Evolutionary conservation across 495 filamentous ascomycete genomes (phyloP), one percentile per base, ranked within the genome.

Genomic region (Chaetomidium leptoderma): DNA sequence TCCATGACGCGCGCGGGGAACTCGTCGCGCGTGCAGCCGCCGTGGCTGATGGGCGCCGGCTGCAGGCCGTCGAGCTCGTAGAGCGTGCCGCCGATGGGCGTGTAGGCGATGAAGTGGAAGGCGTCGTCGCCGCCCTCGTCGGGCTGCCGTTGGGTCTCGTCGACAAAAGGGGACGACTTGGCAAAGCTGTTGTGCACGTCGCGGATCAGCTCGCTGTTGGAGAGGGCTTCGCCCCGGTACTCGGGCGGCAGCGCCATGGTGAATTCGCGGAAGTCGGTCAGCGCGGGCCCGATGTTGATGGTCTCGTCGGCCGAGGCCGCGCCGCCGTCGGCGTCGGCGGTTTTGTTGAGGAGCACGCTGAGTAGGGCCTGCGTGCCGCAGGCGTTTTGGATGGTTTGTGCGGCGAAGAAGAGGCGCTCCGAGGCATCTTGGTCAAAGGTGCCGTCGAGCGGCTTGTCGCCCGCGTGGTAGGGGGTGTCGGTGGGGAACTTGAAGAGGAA

Each of bases 401-500:
- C 85, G 3, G 93, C 93, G 77, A 99, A 99, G 80, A 96, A 99
- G 64, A 97, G 75, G 53, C 78, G 76, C 61, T 90, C 83, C 4
- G 86, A 74, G 1, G 91, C 88, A 11, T 76, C 79, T 57, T 77
- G 74, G 75, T 96, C 92, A 74, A 89, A 95, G 43, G 72, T 78
- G 48, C 93, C 92, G 70, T 96, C 88, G 39, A 89, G 87, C 21
- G 82, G 79, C 48, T 78, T 77, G 55, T 85, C 80, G 55, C 76
- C 72, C 39, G 74, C 67, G 43, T 79, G 78, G 63, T 82, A 81
- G 52, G 81, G 82, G 55, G 84, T 77, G 70, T 89, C 87, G 42
- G 87, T 89, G 23, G 87, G 90, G 76, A 89, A 99, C 78, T 96
- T 97, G 85, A 99, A 99, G 70, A 99, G 90, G 76, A 99, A 97